phyloP scores from a whole-genome alignment of 257 asterid species.

The Primulina eburnea region DNA sequence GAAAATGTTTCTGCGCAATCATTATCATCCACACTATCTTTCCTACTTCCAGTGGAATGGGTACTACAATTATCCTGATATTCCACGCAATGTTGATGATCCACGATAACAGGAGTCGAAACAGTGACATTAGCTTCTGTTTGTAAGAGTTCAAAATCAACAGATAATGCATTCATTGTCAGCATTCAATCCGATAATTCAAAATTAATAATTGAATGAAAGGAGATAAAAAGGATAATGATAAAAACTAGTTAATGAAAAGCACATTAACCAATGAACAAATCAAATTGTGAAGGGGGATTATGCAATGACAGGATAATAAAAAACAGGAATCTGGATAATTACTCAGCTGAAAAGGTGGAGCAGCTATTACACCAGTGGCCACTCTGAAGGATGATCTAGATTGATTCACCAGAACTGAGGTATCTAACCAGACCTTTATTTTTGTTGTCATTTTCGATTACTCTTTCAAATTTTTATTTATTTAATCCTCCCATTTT shows the following conservation, averaged over 20 bases:
- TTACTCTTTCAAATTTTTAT: neutral
- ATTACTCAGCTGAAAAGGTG: neutral
- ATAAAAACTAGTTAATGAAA: neutral
- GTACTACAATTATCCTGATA: slow-evolving; percentile 40
- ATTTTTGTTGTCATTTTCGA: too few relatives aligned
- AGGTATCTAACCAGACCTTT: neutral
- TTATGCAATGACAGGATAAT: neutral
- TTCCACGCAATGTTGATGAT: slow-evolving; percentile 32
- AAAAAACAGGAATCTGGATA: neutral
- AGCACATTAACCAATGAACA: neutral
- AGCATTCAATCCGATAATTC: neutral
- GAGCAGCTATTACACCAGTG: neutral
- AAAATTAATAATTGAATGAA: too few relatives aligned
- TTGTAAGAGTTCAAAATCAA: slow-evolving; percentile 24
- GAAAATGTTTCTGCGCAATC: slow-evolving; percentile 61
- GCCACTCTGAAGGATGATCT: neutral
- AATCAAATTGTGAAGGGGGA: neutral
- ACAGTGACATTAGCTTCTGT: slow-evolving; percentile 30
- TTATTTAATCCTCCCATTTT: neutral
- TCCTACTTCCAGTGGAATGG: slow-evolving; percentile 47
- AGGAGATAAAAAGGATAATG: neutral
- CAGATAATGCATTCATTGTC: slow-evolving; percentile 22
- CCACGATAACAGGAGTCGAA: slow-evolving; percentile 30
- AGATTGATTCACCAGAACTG: neutral
- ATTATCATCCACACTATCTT: slow-evolving; percentile 37